Conservation (phyloP, 176 grass and related monocot species). For the Lolium multiflorum region DNA sequence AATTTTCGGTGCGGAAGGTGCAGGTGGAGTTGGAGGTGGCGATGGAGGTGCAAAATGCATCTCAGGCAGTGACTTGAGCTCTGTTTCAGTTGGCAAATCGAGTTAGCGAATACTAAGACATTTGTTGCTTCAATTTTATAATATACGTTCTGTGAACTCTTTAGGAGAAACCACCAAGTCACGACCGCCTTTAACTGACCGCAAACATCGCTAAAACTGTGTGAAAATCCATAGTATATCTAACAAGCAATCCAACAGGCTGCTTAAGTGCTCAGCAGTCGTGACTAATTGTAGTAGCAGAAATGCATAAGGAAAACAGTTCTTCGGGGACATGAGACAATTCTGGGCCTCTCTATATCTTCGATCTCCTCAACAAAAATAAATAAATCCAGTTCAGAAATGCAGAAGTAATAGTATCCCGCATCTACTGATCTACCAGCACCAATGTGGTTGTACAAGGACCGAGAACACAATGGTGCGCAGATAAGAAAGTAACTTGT, state of each 20-base stretch:
- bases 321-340: background rate
- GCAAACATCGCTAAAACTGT: background rate
- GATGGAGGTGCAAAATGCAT: slow-evolving; percentile 32
- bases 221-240: background rate
- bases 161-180: slow-evolving; percentile 2
- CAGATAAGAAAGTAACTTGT: background rate
- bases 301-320: background rate
- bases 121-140: background rate
- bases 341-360: background rate
- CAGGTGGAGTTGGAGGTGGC: slow-evolving; percentile 7
- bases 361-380: background rate
- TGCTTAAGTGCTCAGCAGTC: background rate
- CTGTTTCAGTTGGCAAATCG: slow-evolving; percentile 16
- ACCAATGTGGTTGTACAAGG: background rate
- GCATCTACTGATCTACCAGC: background rate
- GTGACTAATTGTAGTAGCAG: background rate
- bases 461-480: background rate
- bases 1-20: background rate
- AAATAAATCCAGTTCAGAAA: background rate
- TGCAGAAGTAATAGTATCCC: background rate
- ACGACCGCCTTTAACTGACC: background rate
- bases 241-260: slow-evolving; percentile 10
- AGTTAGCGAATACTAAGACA: background rate
- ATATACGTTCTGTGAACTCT: background rate
- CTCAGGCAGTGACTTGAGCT: slow-evolving; percentile 41